A percentile compares a stretch with the other conserved stretches of the same genome.
Evolutionary conservation across 805 yeast species (phyloP).

Genomic region (Scheffersomyces lignosus): DNA sequence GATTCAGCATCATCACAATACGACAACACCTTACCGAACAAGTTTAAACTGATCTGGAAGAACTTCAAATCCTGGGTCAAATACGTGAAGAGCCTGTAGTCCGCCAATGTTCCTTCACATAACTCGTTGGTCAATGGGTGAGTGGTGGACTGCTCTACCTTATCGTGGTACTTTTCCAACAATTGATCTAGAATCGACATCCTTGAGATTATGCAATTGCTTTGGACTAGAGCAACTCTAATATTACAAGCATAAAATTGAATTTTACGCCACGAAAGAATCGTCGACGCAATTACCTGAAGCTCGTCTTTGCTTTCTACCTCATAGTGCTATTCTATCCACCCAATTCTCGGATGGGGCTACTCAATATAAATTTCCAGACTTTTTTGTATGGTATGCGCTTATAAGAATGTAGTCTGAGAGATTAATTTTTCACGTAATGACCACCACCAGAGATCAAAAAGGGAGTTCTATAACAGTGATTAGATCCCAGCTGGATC

Average conservation of each 20-base stretch:
- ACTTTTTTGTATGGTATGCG: too few relatives aligned
- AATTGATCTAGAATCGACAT: conserved; percentile 21
- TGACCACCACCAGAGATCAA: background rate
- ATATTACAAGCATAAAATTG: too few relatives aligned
- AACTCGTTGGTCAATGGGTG: conserved; percentile 46
- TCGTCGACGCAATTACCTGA: too few relatives aligned
- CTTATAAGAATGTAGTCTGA: background rate
- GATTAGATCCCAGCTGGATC: background rate
- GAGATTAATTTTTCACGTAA: background rate
- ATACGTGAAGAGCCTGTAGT: conserved; percentile 43
- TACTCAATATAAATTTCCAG: too few relatives aligned
- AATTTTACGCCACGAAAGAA: too few relatives aligned
- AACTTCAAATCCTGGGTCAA: conserved; percentile 50
- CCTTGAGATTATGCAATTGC: too few relatives aligned
- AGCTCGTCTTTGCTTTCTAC: too few relatives aligned
- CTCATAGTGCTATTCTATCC: too few relatives aligned
- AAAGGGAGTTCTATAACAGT: too few relatives aligned
- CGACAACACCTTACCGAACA: conserved; percentile 46
- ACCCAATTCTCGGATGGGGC: too few relatives aligned
- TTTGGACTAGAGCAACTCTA: too few relatives aligned
- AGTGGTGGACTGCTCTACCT: conserved; percentile 29
- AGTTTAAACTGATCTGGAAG: conserved; percentile 42
- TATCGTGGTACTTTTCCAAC: conserved; percentile 16
- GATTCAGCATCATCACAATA: conserved; percentile 40
- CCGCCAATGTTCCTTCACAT: conserved; percentile 46